Base-by-base conservation (phyloP, 345 rosid species). In the Bruguiera gymnorhiza region DNA sequence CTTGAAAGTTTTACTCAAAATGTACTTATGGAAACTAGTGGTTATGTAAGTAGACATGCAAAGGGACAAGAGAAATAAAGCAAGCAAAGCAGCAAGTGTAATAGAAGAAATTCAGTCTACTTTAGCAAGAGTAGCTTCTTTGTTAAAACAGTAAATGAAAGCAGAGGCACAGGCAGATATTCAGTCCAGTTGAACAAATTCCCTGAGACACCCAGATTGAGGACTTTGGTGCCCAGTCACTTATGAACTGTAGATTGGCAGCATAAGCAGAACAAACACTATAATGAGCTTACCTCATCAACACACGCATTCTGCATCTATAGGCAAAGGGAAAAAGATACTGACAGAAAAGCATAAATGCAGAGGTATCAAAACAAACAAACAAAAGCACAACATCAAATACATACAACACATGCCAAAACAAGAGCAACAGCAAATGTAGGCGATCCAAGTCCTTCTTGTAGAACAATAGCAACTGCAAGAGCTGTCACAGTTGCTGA, bases 381-480 rank as follows among this genome's bases (percentile, higher is more conserved):
- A 69, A 73, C 59, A 55, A 55, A 55, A 55, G 27, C 13, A 8
- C 29, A 24, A 55, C 74, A 80, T 69, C 68, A 58, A 61, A 68
- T 80, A 85, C 92, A 26, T 84, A 85, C 92, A 79, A 87, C 83
- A 58, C 88, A 84, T 27, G 92, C 88, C 82, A 87, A 75, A 74
- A 84, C 89, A 62, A 82, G 60, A 0, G 88, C 83, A 70, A 81
- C 70, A 8, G 89, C 88, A 85, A 85, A 87, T 57, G 79, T 65
- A 6, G 89, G 65, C 46, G 81, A 66, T 62, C 80, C 75, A 68
- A 67, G 30, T 66, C 88, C 88, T 80, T 87, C 92, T 66, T 84
- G 82, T 24, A 87, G 70, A 31, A 85, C 89, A 46, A 83, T 65
- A 8, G 92, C 78, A 26, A 77, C 77, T 1, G 87, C 87, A 71